phyloP scores from a whole-genome alignment of 495 filamentous ascomycete genomes.

The Penicillium odoratum region DNA sequence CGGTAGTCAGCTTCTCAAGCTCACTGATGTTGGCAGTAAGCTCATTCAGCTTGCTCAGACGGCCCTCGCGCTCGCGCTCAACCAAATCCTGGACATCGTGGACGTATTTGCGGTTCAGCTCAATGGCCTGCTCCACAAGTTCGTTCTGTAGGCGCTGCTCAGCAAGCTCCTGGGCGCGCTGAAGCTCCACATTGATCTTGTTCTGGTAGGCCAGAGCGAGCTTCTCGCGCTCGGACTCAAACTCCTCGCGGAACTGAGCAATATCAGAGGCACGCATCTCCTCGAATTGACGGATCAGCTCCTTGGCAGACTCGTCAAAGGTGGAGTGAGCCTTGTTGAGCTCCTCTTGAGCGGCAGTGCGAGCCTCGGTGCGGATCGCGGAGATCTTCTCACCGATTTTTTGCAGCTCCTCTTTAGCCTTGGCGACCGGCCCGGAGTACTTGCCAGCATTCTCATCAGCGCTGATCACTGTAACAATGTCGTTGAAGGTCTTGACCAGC shows the following conservation, averaged over 20 bases:
- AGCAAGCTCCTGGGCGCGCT: conserved; percentile 68
- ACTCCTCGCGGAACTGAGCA: conserved; percentile 79
- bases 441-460: conserved; percentile 69
- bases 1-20: conserved; percentile 78
- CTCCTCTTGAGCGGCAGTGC: conserved; percentile 73
- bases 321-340: conserved; percentile 69
- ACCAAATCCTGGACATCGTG: conserved; percentile 76
- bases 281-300: conserved; percentile 69
- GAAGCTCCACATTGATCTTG: conserved; percentile 73
- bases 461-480: conserved; percentile 90
- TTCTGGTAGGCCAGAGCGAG: conserved; percentile 73
- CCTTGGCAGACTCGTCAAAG: conserved; percentile 77
- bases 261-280: conserved; percentile 72
- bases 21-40: conserved; percentile 73
- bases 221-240: conserved; percentile 81
- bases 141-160: conserved; percentile 80
- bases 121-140: conserved; percentile 87
- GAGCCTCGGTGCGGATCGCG: conserved; percentile 63
- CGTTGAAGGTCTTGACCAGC: conserved; percentile 91
- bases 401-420: conserved; percentile 81
- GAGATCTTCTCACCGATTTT: conserved; percentile 73
- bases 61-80: conserved; percentile 83
- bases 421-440: conserved; percentile 71
- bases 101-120: conserved; percentile 80
- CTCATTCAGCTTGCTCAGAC: conserved; percentile 80